Evolutionary conservation across 495 filamentous ascomycete species (phyloP).

Genomic region (Hypoxylon subgilvum): DNA sequence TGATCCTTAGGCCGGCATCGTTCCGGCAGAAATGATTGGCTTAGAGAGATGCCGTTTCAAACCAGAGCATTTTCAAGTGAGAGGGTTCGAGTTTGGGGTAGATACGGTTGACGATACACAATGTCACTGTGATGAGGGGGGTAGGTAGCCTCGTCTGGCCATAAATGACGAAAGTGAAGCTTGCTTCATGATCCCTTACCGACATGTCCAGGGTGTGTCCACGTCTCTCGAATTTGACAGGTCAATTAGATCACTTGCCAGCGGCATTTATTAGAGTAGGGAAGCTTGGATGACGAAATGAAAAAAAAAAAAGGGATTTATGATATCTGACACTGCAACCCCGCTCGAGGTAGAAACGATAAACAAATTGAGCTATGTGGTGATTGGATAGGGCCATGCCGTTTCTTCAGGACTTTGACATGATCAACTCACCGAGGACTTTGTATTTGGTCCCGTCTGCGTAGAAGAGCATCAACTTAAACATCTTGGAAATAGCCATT

Average conservation of each 20-base stretch:
- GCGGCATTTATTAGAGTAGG: conserved; percentile 8
- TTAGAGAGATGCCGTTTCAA: conserved; percentile 8
- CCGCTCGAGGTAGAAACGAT: neutral
- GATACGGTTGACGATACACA: conserved; percentile 16
- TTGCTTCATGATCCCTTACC: conserved; percentile 14
- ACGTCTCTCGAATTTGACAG: conserved; percentile 23
- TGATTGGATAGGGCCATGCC: too few relatives aligned
- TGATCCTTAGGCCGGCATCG: conserved; percentile 1
- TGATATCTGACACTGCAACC: conserved; percentile 27
- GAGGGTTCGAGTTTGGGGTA: conserved; percentile 10
- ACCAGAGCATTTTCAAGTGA: neutral
- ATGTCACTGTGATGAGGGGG: conserved; percentile 12
- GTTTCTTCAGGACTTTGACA: too few relatives aligned
- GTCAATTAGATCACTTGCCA: conserved; percentile 13
- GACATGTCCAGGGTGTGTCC: neutral
- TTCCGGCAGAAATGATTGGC: conserved; percentile 15
- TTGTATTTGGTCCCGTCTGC: too few relatives aligned
- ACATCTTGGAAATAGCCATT: too few relatives aligned
- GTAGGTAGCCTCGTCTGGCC: conserved; percentile 7
- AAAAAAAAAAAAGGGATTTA: conserved; percentile 1
- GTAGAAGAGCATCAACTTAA: too few relatives aligned
- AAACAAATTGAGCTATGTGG: too few relatives aligned
- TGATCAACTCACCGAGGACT: too few relatives aligned
- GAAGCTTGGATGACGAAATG: conserved; percentile 7
- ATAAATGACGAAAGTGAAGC: conserved; percentile 29